These are phyloP conservation scores for Irpex rosettiformis DNA, from an alignment of 1,284 basidiomycete species.

Conservation along the genomic window DNA sequence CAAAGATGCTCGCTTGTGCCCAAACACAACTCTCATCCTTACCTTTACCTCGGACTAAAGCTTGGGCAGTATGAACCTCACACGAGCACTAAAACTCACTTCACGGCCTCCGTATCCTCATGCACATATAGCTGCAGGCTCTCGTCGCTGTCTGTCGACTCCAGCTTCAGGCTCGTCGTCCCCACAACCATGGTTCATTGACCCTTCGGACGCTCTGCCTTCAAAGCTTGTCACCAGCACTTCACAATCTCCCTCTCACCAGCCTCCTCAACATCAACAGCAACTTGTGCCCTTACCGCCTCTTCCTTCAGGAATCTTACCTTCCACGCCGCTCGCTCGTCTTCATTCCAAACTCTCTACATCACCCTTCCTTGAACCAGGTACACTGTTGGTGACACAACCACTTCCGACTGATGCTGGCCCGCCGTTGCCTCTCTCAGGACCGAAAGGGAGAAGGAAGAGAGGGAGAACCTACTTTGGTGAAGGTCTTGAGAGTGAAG, in stretches of 20 bases:
- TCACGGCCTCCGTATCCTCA: neutral
- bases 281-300: slow-evolving; percentile 29
- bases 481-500: slow-evolving; percentile 48
- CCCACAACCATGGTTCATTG: slow-evolving; percentile 52
- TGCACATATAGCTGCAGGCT: neutral
- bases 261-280: slow-evolving; percentile 20
- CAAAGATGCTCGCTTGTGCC: too few relatives aligned
- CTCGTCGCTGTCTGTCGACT: neutral
- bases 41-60: neutral
- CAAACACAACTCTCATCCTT: neutral
- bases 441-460: slow-evolving; percentile 58
- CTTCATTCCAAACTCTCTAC: slow-evolving; percentile 50
- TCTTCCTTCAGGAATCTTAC: slow-evolving; percentile 48
- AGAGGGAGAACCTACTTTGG: slow-evolving; percentile 65
- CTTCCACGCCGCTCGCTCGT: slow-evolving; percentile 25
- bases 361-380: slow-evolving; percentile 63
- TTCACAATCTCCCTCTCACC: slow-evolving; percentile 31
- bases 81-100: neutral
- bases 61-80: neutral
- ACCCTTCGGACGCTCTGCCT: slow-evolving; percentile 29
- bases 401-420: slow-evolving; percentile 46
- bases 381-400: slow-evolving; percentile 47
- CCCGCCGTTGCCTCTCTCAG: slow-evolving; percentile 47
- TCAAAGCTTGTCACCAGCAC: slow-evolving; percentile 11
- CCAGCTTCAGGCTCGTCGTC: neutral